These are phyloP conservation scores for Xylaria curta DNA, from an alignment of 495 filamentous ascomycete genomes.

Conservation along the genomic window DNA sequence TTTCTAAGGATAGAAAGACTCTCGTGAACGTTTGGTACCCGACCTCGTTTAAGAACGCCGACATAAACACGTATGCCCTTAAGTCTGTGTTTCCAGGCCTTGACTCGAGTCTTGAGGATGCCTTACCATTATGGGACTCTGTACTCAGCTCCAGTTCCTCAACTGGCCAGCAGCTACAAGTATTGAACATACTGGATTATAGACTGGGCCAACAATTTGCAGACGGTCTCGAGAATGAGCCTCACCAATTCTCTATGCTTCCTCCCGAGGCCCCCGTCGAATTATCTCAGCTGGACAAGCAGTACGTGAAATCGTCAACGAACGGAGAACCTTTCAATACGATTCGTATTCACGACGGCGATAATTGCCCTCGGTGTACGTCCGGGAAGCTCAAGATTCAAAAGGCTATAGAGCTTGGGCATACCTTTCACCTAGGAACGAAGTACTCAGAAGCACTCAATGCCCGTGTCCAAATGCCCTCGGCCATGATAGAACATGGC, in stretches of 20 bases:
- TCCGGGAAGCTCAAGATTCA: conserved; percentile 68
- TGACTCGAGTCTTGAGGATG: conserved; percentile 71
- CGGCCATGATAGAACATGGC: conserved; percentile 24
- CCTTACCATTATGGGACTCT: conserved; percentile 61
- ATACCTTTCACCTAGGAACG: conserved; percentile 93
- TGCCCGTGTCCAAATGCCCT: conserved; percentile 46
- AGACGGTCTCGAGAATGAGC: conserved; percentile 36
- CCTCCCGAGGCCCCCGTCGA: conserved; percentile 30
- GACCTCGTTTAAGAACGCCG: conserved; percentile 42
- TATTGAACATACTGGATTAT: conserved; percentile 63
- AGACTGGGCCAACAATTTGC: conserved; percentile 44
- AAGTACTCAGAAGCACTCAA: conserved; percentile 80
- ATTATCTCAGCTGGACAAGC: conserved; percentile 7
- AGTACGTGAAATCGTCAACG: conserved; percentile 29
- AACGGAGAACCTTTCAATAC: conserved; percentile 57
- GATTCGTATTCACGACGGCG: conserved; percentile 68
- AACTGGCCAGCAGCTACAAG: conserved; percentile 25
- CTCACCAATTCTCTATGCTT: conserved; percentile 36
- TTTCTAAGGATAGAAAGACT: conserved; percentile 70
- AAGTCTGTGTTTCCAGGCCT: conserved; percentile 75
- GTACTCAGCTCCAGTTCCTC: conserved; percentile 25
- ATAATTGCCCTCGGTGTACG: conserved; percentile 73
- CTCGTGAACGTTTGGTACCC: conserved; percentile 74
- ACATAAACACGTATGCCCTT: conserved; percentile 74
- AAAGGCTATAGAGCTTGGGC: conserved; percentile 85